Base-by-base conservation (phyloP, 164 flowering plant species). In the Macadamia integrifolia region DNA sequence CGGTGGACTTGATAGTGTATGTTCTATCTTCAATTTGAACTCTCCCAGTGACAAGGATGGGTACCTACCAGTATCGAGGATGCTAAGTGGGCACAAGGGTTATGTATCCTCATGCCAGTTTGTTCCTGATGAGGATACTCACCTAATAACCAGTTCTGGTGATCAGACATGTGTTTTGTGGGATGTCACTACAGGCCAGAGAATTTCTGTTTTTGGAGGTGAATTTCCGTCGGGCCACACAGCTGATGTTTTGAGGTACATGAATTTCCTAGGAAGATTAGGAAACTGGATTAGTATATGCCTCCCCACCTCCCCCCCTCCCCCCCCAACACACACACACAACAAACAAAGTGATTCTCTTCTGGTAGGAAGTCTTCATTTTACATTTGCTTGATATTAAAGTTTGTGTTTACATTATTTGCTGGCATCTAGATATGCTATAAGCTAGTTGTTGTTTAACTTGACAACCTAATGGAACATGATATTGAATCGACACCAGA, bases 161-260 rank as follows among this genome's bases (percentile, higher is more conserved):
- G 98, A 94, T 68, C 97, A 88, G 70, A 94, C 98, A 30, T 92
- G 98, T 77, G 82, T 90, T 66, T 79, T 92, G 61, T 94, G 98
- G 98, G 98, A 94, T 84, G 87, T 90, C 66, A 83, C 93, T 66
- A 92, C 97, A 0, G 98, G 97, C 35, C 87, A 86, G 31, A 82
- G 90, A 71, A 84, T 95, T 62, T 94, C 98, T 66, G 92, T 90
- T 63, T 94, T 94, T 80, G 97, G 98, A 67, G 98, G 98, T 69
- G 97, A 94, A 81, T 92, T 92, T 80, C 97, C 93, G 71, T 92
- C 91, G 58, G 97, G 98, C 40, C 98, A 94, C 69, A 87, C 92
- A 72, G 84, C 88, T 69, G 98, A 94, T 79, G 97, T 94, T 48
- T 73, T 88, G 66, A 92, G 98, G 98, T 90, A 83, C 43, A 56